Percentiles rank a stretch among this genome's conserved stretches.
Conservation (phyloP, 768 basidiomycete species). For the Austroboletus eburneus region DNA sequence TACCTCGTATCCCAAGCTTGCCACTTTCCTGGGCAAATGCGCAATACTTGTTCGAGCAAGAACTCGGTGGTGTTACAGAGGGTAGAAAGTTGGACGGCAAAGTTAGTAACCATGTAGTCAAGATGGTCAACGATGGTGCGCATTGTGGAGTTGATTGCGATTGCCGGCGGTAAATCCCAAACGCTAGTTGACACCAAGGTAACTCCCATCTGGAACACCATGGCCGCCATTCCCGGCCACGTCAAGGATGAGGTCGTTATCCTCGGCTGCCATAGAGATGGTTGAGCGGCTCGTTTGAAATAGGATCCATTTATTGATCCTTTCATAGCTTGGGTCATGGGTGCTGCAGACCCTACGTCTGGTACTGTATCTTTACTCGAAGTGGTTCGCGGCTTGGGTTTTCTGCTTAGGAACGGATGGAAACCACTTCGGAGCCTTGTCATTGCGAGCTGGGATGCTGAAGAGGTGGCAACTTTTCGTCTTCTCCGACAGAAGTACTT, state of each 20-base stretch:
- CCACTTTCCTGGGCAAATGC: conserved; percentile 89
- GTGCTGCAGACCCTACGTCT: conserved; percentile 51
- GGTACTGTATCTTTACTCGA: conserved; percentile 56
- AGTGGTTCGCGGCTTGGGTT: conserved; percentile 51
- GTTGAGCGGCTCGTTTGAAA: conserved; percentile 34
- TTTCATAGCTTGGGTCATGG: conserved; percentile 37
- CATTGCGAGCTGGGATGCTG: conserved; percentile 77
- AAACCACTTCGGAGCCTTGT: conserved; percentile 65
- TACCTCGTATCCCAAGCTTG: conserved; percentile 74
- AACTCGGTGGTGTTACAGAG: conserved; percentile 42
- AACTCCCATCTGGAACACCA: conserved; percentile 88
- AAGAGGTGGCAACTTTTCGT: conserved; percentile 40
- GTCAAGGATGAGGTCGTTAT: conserved; percentile 81
- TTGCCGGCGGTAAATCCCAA: neutral
- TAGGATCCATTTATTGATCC: neutral
- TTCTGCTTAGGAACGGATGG: conserved; percentile 51
- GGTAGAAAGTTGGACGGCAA: conserved; percentile 43
- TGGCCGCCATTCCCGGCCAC: conserved; percentile 78
- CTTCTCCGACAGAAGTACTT: neutral
- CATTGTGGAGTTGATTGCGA: neutral
- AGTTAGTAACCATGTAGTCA: conserved; percentile 43
- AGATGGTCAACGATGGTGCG: conserved; percentile 52
- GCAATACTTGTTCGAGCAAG: conserved; percentile 54
- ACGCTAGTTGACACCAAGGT: conserved; percentile 65
- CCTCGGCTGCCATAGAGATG: conserved; percentile 86